Conservation (phyloP, 805 yeast genomes). For the Candida caryicola region DNA sequence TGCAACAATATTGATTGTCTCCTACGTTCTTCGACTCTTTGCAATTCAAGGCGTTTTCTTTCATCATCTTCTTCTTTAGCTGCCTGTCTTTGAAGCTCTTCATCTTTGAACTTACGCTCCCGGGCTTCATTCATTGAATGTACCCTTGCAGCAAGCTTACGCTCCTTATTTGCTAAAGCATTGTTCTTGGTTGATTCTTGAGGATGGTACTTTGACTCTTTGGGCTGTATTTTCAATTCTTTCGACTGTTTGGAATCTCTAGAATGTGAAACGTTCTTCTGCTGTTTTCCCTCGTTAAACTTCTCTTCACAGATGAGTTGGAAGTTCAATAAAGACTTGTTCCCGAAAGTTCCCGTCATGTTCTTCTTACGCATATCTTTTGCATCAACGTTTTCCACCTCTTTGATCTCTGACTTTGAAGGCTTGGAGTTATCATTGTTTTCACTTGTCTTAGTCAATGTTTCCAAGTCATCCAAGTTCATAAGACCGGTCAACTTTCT, state of each 20-base stretch:
- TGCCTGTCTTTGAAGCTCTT: slow-evolving; percentile 13
- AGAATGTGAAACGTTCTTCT: too few species aligned
- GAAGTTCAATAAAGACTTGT: slow-evolving; percentile 29
- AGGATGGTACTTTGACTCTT: not conserved
- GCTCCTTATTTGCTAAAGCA: slow-evolving; percentile 10
- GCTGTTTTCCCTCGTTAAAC: slow-evolving; percentile 21
- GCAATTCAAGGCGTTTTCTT: slow-evolving; percentile 8
- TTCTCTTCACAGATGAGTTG: slow-evolving; percentile 31
- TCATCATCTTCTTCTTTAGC: slow-evolving; percentile 8
- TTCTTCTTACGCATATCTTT: slow-evolving; percentile 1
- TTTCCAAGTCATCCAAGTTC: slow-evolving; percentile 15
- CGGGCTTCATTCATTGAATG: slow-evolving; percentile 11
- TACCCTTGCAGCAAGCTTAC: slow-evolving; percentile 14
- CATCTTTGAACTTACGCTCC: slow-evolving; percentile 17
- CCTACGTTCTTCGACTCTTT: slow-evolving; percentile 15
- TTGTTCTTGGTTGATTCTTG: not conserved
- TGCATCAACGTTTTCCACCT: not conserved
- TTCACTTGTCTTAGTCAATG: slow-evolving; percentile 4
- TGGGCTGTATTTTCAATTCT: not conserved
- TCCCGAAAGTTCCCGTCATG: slow-evolving; percentile 8
- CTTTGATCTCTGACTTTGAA: too few species aligned
- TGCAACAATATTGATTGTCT: slow-evolving; percentile 22
- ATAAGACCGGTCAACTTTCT: slow-evolving; percentile 17
- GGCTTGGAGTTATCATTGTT: slow-evolving; percentile 1
- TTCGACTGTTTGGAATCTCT: too few species aligned